Conservation (phyloP, 805 yeast genomes). For the Nakazawaea wyomingensis region DNA sequence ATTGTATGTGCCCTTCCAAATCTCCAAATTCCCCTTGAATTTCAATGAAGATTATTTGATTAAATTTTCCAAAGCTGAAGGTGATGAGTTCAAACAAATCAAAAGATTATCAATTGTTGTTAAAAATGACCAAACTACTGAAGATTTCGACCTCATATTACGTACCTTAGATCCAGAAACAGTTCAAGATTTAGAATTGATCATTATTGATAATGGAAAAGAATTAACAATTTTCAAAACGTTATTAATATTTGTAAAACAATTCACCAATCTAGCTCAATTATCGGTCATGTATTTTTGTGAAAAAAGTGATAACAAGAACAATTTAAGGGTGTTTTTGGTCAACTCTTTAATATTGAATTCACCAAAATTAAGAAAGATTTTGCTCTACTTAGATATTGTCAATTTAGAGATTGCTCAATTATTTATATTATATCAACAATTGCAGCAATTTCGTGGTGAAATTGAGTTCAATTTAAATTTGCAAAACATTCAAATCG, state of each 20-base stretch:
- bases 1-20: conserved; percentile 2
- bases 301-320: conserved; percentile 3
- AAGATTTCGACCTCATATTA: conserved; percentile 4
- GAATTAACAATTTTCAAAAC: conserved; percentile 7
- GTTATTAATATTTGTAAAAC: neutral
- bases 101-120: conserved; percentile 5
- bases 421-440: conserved; percentile 1
- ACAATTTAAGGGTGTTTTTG: conserved; percentile 9
- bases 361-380: neutral
- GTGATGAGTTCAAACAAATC: neutral
- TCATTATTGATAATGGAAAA: conserved; percentile 8
- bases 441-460: conserved; percentile 3
- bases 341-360: conserved; percentile 8
- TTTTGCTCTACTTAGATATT: conserved; percentile 7
- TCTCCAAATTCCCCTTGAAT: conserved; percentile 2
- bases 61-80: neutral
- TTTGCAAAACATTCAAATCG: conserved; percentile 5
- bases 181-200: conserved; percentile 7
- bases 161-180: neutral
- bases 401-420: conserved; percentile 3
- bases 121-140: conserved; percentile 1
- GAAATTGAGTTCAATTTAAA: conserved; percentile 5
- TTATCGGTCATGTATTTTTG: conserved; percentile 4
- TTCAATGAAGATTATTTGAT: conserved; percentile 1
- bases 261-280: neutral